Conservation (phyloP, 176 grass and related monocot genomes). For the Phoenix dactylifera region DNA sequence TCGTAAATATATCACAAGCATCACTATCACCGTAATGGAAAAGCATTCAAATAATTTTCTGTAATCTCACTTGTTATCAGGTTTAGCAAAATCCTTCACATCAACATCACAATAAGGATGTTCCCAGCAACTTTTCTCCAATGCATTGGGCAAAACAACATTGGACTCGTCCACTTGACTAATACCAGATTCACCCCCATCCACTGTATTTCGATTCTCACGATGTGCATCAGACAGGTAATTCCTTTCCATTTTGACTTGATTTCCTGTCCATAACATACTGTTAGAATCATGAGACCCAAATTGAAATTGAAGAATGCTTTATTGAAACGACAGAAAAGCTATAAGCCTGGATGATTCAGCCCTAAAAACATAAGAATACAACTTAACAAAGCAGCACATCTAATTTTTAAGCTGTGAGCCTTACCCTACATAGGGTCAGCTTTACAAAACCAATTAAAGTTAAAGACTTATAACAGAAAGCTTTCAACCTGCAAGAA, state of each 20-base stretch:
- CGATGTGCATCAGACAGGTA: conserved; percentile 18
- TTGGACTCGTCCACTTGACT: conserved; percentile 9
- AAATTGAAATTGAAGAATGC: not conserved
- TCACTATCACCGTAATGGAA: too few species aligned
- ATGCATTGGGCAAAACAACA: conserved; percentile 5
- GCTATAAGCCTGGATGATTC: too few species aligned
- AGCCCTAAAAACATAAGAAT: too few species aligned
- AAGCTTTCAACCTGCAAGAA: too few species aligned
- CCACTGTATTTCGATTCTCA: conserved; percentile 1
- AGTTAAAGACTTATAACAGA: too few species aligned
- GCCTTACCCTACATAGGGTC: too few species aligned
- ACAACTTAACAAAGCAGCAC: too few species aligned
- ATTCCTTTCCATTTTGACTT: conserved; percentile 21
- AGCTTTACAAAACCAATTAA: too few species aligned
- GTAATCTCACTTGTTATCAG: conserved; percentile 37
- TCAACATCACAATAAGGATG: conserved; percentile 4
- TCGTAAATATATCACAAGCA: too few species aligned
- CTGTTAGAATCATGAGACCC: conserved; percentile 35
- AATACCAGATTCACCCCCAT: conserved; percentile 17
- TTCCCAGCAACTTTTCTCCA: conserved; percentile 32
- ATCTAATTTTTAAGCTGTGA: too few species aligned
- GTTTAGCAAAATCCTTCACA: conserved; percentile 21
- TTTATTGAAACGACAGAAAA: too few species aligned
- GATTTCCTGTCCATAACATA: conserved; percentile 38
- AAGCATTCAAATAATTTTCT: too few species aligned